Evolutionary conservation across 1,139 yeast genomes (phyloP).

Genomic region (Entelexis sorbosivorans): DNA sequence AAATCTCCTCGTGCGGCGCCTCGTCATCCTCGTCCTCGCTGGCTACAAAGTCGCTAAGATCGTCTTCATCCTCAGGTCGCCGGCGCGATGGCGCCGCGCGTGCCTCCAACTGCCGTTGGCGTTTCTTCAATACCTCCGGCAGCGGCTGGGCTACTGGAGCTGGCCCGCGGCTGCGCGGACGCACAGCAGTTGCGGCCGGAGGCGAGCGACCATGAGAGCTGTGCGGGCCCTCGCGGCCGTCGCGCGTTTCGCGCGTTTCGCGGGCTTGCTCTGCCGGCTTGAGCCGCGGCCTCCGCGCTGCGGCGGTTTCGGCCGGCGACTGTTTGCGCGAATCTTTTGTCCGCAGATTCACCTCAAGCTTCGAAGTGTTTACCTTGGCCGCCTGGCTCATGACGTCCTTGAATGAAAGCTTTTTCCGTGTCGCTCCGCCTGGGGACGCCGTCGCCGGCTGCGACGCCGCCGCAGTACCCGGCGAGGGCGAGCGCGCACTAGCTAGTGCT

Average conservation of each 20-base stretch:
- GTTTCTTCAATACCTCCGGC: slow-evolving; percentile 25
- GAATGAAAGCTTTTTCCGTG: slow-evolving; percentile 29
- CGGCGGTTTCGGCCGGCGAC: background rate
- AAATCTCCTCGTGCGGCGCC: slow-evolving; percentile 51
- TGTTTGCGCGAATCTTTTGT: slow-evolving; percentile 20
- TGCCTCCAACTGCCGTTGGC: slow-evolving; percentile 5
- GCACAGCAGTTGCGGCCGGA: background rate
- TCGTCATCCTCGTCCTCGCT: slow-evolving; percentile 30
- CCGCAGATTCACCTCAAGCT: slow-evolving; percentile 31
- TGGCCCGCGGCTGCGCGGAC: slow-evolving; percentile 16
- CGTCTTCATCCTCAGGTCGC: slow-evolving; percentile 27
- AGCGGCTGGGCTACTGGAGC: slow-evolving; percentile 29
- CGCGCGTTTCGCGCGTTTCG: background rate
- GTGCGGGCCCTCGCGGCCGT: background rate
- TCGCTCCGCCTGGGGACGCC: background rate
- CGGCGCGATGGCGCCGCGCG: background rate
- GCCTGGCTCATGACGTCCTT: slow-evolving; percentile 34
- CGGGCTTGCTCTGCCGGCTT: background rate
- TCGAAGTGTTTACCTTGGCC: slow-evolving; percentile 29
- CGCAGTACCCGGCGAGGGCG: background rate
- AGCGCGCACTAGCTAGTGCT: background rate
- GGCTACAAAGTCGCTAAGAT: slow-evolving; percentile 32
- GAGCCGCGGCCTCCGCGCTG: background rate
- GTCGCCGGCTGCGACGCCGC: background rate
- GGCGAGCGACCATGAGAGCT: background rate